Evolutionary conservation across 2,329 filamentous ascomycete genomes (phyloP).

Genomic region (Exophiala sideris): DNA sequence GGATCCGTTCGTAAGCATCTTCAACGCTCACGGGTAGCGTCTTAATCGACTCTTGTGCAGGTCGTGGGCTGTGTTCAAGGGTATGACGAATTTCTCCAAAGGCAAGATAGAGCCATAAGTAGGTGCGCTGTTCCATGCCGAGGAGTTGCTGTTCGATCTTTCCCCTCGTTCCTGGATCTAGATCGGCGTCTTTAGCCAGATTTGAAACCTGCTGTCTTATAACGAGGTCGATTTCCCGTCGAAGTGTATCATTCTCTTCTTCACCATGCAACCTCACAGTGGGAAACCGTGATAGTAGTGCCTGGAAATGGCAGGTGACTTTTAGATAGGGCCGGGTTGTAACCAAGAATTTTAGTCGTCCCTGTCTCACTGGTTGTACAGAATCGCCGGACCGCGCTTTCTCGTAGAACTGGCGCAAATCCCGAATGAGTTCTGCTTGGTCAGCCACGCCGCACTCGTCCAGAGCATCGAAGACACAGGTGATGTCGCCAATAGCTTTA

Average conservation of each 20-base stretch:
- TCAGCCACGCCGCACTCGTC: slow-evolving; percentile 18
- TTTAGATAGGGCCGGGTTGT: too few relatives aligned
- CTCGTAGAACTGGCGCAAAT: slow-evolving; percentile 3
- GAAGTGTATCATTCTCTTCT: slow-evolving; percentile 25
- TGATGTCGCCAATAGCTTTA: background rate
- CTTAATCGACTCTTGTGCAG: slow-evolving; percentile 16
- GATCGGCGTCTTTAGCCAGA: slow-evolving; percentile 3
- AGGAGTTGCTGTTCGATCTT: slow-evolving; percentile 20
- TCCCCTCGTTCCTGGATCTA: slow-evolving; percentile 1
- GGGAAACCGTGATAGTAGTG: too few relatives aligned
- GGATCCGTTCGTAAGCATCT: slow-evolving; percentile 31
- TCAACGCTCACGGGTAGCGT: slow-evolving; percentile 28
- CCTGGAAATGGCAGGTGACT: too few relatives aligned
- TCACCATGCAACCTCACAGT: slow-evolving; percentile 23
- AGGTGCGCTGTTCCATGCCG: slow-evolving; percentile 30
- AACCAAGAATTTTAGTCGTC: slow-evolving; percentile 26
- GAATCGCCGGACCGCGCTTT: too few relatives aligned
- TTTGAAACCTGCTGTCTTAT: slow-evolving; percentile 19
- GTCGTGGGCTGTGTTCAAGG: slow-evolving; percentile 11
- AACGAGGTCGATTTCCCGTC: slow-evolving; percentile 27
- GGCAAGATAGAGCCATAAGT: slow-evolving; percentile 31
- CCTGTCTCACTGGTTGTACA: too few relatives aligned
- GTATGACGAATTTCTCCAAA: slow-evolving; percentile 24
- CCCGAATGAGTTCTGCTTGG: slow-evolving; percentile 4
- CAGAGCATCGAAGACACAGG: slow-evolving; percentile 16